A percentile compares a stretch with the other conserved stretches of the same genome.
Evolutionary conservation across 1,284 basidiomycete genomes (phyloP).

Genomic region (Ceratobasidium sp.): DNA sequence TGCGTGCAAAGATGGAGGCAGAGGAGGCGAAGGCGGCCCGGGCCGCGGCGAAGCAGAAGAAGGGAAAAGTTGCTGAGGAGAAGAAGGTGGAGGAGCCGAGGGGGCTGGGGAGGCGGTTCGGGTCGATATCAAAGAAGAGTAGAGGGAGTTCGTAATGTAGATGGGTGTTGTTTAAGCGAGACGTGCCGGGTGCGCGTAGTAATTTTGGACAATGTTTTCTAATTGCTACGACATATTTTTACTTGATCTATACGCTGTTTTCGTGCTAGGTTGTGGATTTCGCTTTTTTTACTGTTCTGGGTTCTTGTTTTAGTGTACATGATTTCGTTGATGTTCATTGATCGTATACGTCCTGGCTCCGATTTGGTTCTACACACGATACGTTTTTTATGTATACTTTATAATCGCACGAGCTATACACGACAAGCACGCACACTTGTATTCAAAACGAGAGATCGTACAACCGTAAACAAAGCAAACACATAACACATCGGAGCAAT

Average conservation of each 20-base stretch:
- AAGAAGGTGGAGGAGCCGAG: conserved; percentile 19
- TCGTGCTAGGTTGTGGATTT: background rate
- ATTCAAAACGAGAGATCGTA: conserved; percentile 15
- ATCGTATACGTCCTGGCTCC: background rate
- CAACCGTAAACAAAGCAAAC: conserved; percentile 10
- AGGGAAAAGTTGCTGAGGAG: too few relatives aligned
- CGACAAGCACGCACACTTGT: conserved; percentile 28
- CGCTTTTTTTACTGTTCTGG: background rate
- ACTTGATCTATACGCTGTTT: conserved; percentile 23
- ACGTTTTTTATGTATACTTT: conserved; percentile 19
- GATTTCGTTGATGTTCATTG: conserved; percentile 6
- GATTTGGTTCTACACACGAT: conserved; percentile 3
- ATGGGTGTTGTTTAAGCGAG: background rate
- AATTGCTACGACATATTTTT: conserved; percentile 5
- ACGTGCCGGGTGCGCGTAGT: conserved; percentile 14
- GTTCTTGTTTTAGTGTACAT: conserved; percentile 26
- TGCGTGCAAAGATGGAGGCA: conserved; percentile 25
- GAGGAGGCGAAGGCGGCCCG: conserved; percentile 30
- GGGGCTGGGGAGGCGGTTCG: conserved; percentile 20
- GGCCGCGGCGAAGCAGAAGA: background rate
- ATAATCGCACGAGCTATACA: conserved; percentile 32
- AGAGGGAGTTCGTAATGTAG: background rate
- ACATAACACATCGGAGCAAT: conserved; percentile 10
- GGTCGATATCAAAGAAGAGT: conserved; percentile 32
- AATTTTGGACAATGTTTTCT: background rate